Conservation (phyloP, 23 red algal species). For the Gracilariopsis chorda region DNA sequence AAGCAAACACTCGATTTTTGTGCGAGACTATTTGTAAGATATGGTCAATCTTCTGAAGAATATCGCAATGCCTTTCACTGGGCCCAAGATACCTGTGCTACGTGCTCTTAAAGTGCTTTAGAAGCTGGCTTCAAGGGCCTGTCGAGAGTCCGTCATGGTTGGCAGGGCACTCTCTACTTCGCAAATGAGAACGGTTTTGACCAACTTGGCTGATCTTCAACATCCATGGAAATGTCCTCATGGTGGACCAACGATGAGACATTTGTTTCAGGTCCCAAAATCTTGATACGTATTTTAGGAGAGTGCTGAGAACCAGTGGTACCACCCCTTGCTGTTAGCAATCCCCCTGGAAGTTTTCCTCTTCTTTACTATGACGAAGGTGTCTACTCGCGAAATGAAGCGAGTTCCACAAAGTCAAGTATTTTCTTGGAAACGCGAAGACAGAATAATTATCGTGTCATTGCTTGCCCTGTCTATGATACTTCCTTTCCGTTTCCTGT, state of each 20-base stretch:
- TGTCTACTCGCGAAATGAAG: too few relatives aligned
- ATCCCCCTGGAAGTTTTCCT: too few relatives aligned
- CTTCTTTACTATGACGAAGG: too few relatives aligned
- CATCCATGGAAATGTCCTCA: conserved; percentile 98
- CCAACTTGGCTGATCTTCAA: conserved; percentile 60
- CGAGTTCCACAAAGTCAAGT: too few relatives aligned
- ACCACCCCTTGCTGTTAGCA: too few relatives aligned
- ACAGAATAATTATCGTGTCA: too few relatives aligned
- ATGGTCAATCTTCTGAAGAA: conserved; percentile 64
- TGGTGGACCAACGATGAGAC: conserved; percentile 95
- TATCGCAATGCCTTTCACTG: neutral
- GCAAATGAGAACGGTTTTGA: conserved; percentile 72
- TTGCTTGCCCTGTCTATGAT: too few relatives aligned
- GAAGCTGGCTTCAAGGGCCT: conserved; percentile 81
- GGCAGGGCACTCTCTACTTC: conserved; percentile 56
- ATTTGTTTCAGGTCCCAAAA: conserved; percentile 69
- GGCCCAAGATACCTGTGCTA: neutral
- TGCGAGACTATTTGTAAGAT: conserved; percentile 69
- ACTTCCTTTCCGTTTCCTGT: too few relatives aligned
- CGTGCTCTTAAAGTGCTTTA: conserved; percentile 55
- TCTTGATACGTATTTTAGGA: too few relatives aligned
- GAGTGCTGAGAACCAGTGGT: too few relatives aligned
- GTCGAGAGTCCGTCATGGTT: conserved; percentile 95
- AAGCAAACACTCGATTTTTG: conserved; percentile 72
- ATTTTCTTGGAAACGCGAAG: too few relatives aligned